These are phyloP conservation scores for Castanea crenata DNA, from an alignment of 306 rosid species.

Conservation along the genomic window DNA sequence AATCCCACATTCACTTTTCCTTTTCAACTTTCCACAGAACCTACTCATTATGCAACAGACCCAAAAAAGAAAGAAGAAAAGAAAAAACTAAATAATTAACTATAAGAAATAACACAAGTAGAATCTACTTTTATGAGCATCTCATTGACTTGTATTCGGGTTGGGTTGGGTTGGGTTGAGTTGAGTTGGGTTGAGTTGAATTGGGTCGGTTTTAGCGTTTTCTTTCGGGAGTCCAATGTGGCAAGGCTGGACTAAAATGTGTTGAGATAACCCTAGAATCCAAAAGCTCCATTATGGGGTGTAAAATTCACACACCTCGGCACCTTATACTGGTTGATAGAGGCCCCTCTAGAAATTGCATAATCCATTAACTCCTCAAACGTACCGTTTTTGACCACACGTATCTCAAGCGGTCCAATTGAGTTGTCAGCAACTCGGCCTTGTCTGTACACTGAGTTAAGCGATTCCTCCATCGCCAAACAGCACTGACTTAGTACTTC, in stretches of 20 bases:
- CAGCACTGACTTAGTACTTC: constrained; percentile 37
- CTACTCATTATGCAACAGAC: not conserved
- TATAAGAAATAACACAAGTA: not conserved
- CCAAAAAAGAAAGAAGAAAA: not conserved
- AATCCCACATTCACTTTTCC: constrained; percentile 9
- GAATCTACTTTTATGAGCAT: not conserved
- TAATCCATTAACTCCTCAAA: constrained; percentile 64
- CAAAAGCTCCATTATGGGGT: constrained; percentile 55
- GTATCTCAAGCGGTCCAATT: constrained; percentile 51
- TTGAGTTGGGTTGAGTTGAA: not conserved
- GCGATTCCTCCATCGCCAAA: constrained; percentile 51
- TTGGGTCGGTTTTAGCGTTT: constrained; percentile 9
- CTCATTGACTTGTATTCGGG: constrained; percentile 9
- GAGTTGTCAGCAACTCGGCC: constrained; percentile 54
- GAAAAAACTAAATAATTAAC: not conserved
- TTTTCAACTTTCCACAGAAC: not conserved
- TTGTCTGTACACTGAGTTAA: constrained; percentile 56
- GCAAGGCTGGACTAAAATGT: constrained; percentile 49
- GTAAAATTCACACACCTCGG: constrained; percentile 66
- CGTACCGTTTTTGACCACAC: constrained; percentile 49
- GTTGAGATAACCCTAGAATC: constrained; percentile 50
- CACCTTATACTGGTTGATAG: constrained; percentile 59
- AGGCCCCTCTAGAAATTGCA: constrained; percentile 62
- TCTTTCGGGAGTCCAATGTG: constrained; percentile 50
- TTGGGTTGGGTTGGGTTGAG: too few species aligned